Conservation (phyloP, 768 basidiomycete genomes). For the Piloderma croceum region DNA sequence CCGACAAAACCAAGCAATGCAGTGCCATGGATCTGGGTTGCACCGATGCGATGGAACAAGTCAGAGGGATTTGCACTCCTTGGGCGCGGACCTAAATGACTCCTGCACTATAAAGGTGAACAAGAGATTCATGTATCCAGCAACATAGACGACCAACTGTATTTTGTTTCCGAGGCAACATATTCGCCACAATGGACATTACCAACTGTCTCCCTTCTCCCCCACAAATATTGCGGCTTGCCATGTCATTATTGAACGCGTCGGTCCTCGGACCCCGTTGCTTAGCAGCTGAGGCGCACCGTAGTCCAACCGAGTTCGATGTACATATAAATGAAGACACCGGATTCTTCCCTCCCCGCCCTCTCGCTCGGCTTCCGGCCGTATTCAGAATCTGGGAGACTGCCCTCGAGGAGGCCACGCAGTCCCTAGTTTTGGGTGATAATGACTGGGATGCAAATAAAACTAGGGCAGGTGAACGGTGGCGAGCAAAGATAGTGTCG, state of each 20-base stretch:
- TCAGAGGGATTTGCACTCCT: too few species aligned
- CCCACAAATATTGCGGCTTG: slow-evolving; percentile 43
- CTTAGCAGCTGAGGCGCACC: slow-evolving; percentile 27
- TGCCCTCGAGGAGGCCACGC: slow-evolving; percentile 50
- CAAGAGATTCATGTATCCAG: too few species aligned
- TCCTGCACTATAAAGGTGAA: too few species aligned
- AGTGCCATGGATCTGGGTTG: too few species aligned
- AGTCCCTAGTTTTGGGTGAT: slow-evolving; percentile 50
- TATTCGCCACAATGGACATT: slow-evolving; percentile 9
- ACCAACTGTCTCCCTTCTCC: slow-evolving; percentile 48
- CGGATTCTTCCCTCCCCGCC: slow-evolving; percentile 78
- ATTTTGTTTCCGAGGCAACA: too few species aligned
- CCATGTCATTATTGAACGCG: slow-evolving; percentile 42
- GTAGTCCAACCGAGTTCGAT: slow-evolving; percentile 45
- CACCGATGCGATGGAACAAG: too few species aligned
- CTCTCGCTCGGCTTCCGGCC: slow-evolving; percentile 49
- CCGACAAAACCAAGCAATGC: too few species aligned
- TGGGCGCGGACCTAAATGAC: too few species aligned
- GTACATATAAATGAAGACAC: slow-evolving; percentile 47
- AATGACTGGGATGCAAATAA: slow-evolving; percentile 45
- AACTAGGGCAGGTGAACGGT: slow-evolving; percentile 48
- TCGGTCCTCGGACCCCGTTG: slow-evolving; percentile 30
- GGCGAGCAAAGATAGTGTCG: slow-evolving; percentile 57
- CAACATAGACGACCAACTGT: too few species aligned
- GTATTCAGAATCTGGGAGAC: slow-evolving; percentile 68